Percentiles rank a stretch among this genome's conserved stretches.
Conservation (phyloP, 2,329 filamentous ascomycete species). For the Neocucurbitaria cava region DNA sequence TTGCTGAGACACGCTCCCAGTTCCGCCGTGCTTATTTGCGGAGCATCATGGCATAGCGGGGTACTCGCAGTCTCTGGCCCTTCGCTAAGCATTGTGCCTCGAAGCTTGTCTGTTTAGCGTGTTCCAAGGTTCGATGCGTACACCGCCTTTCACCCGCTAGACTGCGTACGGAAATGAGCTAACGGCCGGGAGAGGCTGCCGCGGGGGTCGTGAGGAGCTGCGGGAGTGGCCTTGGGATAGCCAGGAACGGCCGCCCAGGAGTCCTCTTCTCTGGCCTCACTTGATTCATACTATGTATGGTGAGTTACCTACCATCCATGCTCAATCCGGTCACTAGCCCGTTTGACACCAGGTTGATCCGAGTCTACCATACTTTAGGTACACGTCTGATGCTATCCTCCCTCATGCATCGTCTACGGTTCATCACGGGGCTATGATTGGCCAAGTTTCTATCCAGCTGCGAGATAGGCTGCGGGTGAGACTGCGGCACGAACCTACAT, state of each 20-base stretch:
- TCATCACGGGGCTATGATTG: slow-evolving; percentile 5
- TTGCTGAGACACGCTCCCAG: slow-evolving; percentile 3
- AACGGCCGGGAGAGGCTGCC: neutral
- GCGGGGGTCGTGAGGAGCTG: neutral
- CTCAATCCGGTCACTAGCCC: too few relatives aligned
- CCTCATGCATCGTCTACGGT: neutral
- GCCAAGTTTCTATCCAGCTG: slow-evolving; percentile 6
- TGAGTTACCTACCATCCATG: neutral
- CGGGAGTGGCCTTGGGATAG: neutral
- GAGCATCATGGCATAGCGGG: slow-evolving; percentile 14
- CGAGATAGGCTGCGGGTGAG: slow-evolving; percentile 12
- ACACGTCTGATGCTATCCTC: slow-evolving; percentile 5
- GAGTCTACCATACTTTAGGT: neutral
- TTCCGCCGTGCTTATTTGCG: slow-evolving; percentile 12
- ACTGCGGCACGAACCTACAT: slow-evolving; percentile 14
- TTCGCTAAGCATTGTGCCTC: slow-evolving; percentile 23
- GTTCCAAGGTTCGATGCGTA: neutral
- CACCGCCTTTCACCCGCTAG: slow-evolving; percentile 12
- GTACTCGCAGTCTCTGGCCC: neutral
- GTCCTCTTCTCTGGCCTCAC: too few relatives aligned
- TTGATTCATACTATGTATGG: neutral
- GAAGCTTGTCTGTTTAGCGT: slow-evolving; percentile 27
- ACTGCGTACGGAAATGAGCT: neutral
- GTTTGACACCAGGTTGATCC: too few relatives aligned
- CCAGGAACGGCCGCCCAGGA: neutral